These are phyloP conservation scores for Penicillium sp. DNA, from an alignment of 2,329 filamentous ascomycete genomes.

Conservation along the genomic window DNA sequence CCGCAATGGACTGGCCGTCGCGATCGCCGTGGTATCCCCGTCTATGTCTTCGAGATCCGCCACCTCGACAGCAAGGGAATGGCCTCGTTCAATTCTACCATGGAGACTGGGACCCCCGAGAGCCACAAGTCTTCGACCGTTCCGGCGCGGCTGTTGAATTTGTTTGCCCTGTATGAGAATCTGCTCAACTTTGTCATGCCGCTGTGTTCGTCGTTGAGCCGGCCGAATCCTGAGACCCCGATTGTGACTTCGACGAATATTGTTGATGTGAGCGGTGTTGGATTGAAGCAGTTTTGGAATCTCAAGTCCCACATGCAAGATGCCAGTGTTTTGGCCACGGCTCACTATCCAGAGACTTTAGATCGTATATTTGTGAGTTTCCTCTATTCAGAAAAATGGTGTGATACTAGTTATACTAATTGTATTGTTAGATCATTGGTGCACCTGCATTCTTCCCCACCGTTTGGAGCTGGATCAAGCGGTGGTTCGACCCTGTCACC, in stretches of 20 bases:
- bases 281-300: slow-evolving; percentile 93
- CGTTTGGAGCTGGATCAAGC: slow-evolving; percentile 87
- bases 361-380: slow-evolving; percentile 65
- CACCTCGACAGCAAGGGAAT: slow-evolving; percentile 78
- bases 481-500: slow-evolving; percentile 91
- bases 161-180: slow-evolving; percentile 93
- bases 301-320: slow-evolving; percentile 90
- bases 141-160: slow-evolving; percentile 68
- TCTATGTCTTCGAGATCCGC: slow-evolving; percentile 85
- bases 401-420: slow-evolving; percentile 1
- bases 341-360: slow-evolving; percentile 90
- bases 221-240: slow-evolving; percentile 70
- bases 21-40: slow-evolving; percentile 82
- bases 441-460: slow-evolving; percentile 87
- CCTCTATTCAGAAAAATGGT: too few relatives aligned
- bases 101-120: slow-evolving; percentile 45
- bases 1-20: slow-evolving; percentile 92
- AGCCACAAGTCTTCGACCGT: slow-evolving; percentile 54
- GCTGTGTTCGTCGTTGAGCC: slow-evolving; percentile 70
- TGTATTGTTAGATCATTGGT: slow-evolving; percentile 61
- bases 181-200: slow-evolving; percentile 82
- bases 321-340: slow-evolving; percentile 78
- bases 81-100: slow-evolving; percentile 60
- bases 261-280: slow-evolving; percentile 82
- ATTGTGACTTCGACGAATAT: slow-evolving; percentile 93